Conservation (phyloP, 2,329 filamentous ascomycete genomes). For the Trichophyton mentagrophytes region DNA sequence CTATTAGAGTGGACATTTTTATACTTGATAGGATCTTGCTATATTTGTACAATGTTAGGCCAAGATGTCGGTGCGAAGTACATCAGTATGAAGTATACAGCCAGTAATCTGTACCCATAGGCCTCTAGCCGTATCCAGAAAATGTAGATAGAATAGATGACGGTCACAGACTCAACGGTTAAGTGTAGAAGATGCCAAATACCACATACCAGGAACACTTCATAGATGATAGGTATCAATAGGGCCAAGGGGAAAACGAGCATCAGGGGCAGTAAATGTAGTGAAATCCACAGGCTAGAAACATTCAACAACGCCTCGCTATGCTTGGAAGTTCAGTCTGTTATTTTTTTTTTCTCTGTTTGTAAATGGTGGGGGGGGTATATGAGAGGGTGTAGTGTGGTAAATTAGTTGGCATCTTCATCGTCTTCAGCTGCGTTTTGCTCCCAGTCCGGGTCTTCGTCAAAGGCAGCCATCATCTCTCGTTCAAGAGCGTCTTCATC, state of each 20-base stretch:
- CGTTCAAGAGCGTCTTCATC: constrained; percentile 38
- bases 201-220: no score
- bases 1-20: neutral
- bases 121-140: no score
- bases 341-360: no score
- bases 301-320: constrained; percentile 10
- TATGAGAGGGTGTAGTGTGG: no score
- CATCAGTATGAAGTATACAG: no score
- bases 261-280: neutral
- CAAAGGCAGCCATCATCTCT: constrained; percentile 48
- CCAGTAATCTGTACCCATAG: no score
- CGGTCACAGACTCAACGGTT: no score
- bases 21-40: neutral
- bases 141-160: no score
- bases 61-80: neutral
- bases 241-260: neutral
- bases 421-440: constrained; percentile 28
- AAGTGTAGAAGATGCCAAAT: no score
- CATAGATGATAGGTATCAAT: neutral
- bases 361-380: no score
- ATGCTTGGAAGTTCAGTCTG: constrained; percentile 6
- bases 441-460: constrained; percentile 30
- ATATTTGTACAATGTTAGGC: neutral
- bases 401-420: constrained; percentile 5
- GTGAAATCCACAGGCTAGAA: neutral